Percentiles rank a stretch among this genome's conserved stretches.
Evolutionary conservation across 2,329 filamentous ascomycete genomes (phyloP).

Genomic region (Ophidiomyces ophidiicola): DNA sequence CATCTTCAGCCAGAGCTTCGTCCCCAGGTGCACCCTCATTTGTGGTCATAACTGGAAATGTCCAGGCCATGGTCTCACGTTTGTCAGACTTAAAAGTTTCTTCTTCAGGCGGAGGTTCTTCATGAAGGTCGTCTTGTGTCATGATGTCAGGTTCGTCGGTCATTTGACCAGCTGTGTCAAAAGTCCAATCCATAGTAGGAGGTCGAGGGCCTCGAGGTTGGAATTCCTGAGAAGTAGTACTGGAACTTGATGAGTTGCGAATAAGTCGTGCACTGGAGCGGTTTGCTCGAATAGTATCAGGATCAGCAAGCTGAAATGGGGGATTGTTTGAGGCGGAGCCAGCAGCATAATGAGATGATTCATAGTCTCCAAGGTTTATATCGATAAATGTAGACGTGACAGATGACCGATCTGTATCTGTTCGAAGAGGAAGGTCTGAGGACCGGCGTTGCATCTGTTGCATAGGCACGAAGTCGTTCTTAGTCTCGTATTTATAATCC

Average conservation of each 20-base stretch:
- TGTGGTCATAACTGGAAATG: slow-evolving; percentile 37
- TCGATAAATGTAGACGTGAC: slow-evolving; percentile 40
- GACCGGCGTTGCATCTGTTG: slow-evolving; percentile 31
- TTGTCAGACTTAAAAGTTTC: slow-evolving; percentile 19
- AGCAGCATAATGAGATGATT: slow-evolving; percentile 41
- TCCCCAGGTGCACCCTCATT: slow-evolving; percentile 12
- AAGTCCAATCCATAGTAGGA: slow-evolving; percentile 39
- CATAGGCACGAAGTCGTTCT: slow-evolving; percentile 38
- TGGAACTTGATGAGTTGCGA: slow-evolving; percentile 26
- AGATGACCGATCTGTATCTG: slow-evolving; percentile 36
- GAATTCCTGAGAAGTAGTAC: slow-evolving; percentile 22
- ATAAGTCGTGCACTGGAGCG: slow-evolving; percentile 38
- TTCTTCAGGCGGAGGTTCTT: slow-evolving; percentile 8
- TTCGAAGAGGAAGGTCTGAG: slow-evolving; percentile 45
- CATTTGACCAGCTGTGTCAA: slow-evolving; percentile 21
- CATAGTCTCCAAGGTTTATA: slow-evolving; percentile 46
- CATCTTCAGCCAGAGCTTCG: slow-evolving; percentile 15
- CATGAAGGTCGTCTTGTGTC: neutral
- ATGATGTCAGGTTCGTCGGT: slow-evolving; percentile 8
- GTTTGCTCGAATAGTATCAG: slow-evolving; percentile 46
- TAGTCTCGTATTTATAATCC: slow-evolving; percentile 47
- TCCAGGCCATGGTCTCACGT: slow-evolving; percentile 42
- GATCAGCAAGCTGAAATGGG: slow-evolving; percentile 40
- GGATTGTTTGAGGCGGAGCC: slow-evolving; percentile 39
- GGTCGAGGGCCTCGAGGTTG: slow-evolving; percentile 30